Evolutionary conservation across 1,284 basidiomycete genomes (phyloP), one percentile per base, ranked within the genome.

Genomic region (Trametes polyzona): DNA sequence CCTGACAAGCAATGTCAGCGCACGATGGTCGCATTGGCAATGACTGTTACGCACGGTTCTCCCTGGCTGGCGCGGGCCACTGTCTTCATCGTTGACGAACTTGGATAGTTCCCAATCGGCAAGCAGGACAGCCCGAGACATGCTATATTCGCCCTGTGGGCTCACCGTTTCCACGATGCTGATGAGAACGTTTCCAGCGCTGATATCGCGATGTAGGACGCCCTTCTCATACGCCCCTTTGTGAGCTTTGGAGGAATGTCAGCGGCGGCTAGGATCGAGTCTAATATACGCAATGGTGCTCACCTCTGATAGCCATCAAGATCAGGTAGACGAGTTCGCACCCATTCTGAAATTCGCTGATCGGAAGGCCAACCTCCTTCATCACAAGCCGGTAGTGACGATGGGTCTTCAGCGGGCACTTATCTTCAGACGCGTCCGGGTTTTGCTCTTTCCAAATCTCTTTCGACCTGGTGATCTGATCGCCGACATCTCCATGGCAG

Each of bases 341-440:
- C 11, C 36, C 33, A 30, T 47, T 33, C 23, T 19, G n/a, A 33
- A 59, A 51, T n/a, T 47, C n/a, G 5, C n/a, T 17, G 29, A 65
- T 29, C 46, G 65, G 56, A 52, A 58, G 19, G 47, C 65, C 39
- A 55, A 68, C 54, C 49, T 68, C 40, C 44, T 63, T 35, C 6
- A 58, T 32, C 52, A 68, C 61, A 52, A 66, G 21, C 2, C 58
- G 53, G 16, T 59, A 59, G 50, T 59, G 58, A 14, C 29, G 53
- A 37, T 52, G 58, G 1, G 32, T 41, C 40, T 59, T 56, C 47
- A 56, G 17, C 6, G 49, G 49, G 17, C 46, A 56, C 21, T 11
- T 19, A 12, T 30, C n/a, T n/a, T n/a, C n/a, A n/a, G n/a, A n/a
- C n/a, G n/a, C n/a, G n/a, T 19, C 11, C 36, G 11, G 27, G 5